Evolutionary conservation across 257 asterid species (phyloP), one percentile per base, ranked within the genome.

Genomic region (Paulownia fortunei): DNA sequence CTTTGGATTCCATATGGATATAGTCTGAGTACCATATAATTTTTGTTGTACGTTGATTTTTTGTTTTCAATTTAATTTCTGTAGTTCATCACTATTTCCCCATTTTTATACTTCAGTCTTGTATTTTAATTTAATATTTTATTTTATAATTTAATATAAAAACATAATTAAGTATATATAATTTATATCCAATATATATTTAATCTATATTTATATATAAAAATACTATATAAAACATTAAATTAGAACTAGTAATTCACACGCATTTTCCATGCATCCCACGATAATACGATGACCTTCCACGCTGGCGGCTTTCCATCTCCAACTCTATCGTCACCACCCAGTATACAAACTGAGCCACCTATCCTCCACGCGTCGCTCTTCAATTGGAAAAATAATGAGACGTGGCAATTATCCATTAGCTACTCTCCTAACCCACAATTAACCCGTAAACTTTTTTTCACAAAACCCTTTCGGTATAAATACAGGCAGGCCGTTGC

Each of bases 401-500:
- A 19, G 3, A 49, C 73, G 68, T 70, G 77, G 1, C 76, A 24
- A 19, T 23, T 30, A 4, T 42, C 30, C 0, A 60, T 78, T 69
- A 8, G 72, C 64, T 61, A 19, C 56, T 32, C 0, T 27, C 39
- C 3, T 73, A 42, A 74, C 79, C 63, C 65, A 27, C 26, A 13
- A 36, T 49, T 39, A 52, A 78, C 12, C 34, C 23, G 24, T 41
- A 2, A 15, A 56, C 21, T 5, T 1, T 30, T 34, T 10, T 3
- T 52, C 16, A 3, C 30, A 47, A 58, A 74, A 60, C 77, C 84
- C 60, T 68, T 37, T 42, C 19, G 4, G 8, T 58, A 66, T 80
- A 65, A 64, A 54, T n/a, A 30, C 15, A 54, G 52, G 55, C 21
- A 0, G 41, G 79, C 42, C 11, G 69, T 37, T 23, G 0, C 5